phyloP scores from a whole-genome alignment of 305 asterid species.

The Solanum hybrid region DNA sequence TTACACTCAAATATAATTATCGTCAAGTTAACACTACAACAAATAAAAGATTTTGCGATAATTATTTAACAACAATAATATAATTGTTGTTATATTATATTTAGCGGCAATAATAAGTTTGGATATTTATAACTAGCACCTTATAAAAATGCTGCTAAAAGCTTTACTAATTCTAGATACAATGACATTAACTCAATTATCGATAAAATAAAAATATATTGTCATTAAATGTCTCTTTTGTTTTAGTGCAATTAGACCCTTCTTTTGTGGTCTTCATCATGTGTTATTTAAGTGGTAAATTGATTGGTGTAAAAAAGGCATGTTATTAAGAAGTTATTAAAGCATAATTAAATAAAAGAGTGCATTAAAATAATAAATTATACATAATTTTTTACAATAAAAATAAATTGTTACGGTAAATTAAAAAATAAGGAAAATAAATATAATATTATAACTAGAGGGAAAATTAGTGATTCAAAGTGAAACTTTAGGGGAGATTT shows the following conservation, averaged over 20 bases:
- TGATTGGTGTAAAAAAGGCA: not conserved
- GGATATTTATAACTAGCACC: too few relatives aligned
- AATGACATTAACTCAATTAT: too few relatives aligned
- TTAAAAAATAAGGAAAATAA: not conserved
- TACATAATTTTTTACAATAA: not conserved
- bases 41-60: too few relatives aligned
- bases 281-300: not conserved
- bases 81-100: too few relatives aligned
- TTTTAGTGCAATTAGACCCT: not conserved
- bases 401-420: not conserved
- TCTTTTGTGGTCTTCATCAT: not conserved
- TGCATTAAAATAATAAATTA: not conserved
- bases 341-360: not conserved
- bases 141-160: too few relatives aligned
- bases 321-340: not conserved
- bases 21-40: not conserved
- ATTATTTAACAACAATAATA: too few relatives aligned
- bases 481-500: not conserved
- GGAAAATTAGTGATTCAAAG: not conserved
- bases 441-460: not conserved
- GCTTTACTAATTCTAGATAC: too few relatives aligned
- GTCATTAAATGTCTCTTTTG: not conserved
- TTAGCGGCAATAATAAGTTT: too few relatives aligned
- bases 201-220: too few relatives aligned
- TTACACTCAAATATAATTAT: not conserved